Conservation (phyloP, 208 protist species). For the Tritrichomonas foetus region DNA sequence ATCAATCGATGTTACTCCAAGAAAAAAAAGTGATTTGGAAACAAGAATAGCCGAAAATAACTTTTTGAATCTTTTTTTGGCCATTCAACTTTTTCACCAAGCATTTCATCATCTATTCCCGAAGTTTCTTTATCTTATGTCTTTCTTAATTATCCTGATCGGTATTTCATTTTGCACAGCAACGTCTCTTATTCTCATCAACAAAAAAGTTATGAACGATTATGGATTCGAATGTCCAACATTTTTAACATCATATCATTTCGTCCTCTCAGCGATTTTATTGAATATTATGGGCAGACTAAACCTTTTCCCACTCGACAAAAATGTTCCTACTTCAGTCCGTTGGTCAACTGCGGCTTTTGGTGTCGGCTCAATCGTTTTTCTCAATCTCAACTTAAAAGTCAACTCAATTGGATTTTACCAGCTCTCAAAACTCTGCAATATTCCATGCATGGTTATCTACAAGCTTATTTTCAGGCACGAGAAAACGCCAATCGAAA, state of each 20-base stretch:
- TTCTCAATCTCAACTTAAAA: neutral
- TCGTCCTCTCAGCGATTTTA: neutral
- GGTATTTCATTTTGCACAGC: neutral
- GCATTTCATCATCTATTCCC: too few species aligned
- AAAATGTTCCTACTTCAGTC: neutral
- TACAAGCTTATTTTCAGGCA: neutral
- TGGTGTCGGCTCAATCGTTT: neutral
- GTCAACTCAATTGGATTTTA: slow-evolving; percentile 26
- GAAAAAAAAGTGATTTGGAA: too few species aligned
- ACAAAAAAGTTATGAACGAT: neutral
- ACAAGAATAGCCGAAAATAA: too few species aligned
- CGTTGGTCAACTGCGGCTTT: neutral
- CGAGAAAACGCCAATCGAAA: neutral
- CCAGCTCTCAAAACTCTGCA: neutral
- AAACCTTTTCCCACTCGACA: neutral
- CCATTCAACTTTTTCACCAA: too few species aligned
- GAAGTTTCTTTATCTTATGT: too few species aligned
- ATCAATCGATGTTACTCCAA: too few species aligned
- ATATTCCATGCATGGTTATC: neutral
- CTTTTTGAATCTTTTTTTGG: too few species aligned
- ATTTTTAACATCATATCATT: neutral
- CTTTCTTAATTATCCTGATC: neutral
- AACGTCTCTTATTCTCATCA: neutral
- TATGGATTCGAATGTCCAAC: neutral
- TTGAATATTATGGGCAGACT: neutral